Base-by-base conservation (phyloP, 305 asterid species). In the Solanum aculeatissimum region DNA sequence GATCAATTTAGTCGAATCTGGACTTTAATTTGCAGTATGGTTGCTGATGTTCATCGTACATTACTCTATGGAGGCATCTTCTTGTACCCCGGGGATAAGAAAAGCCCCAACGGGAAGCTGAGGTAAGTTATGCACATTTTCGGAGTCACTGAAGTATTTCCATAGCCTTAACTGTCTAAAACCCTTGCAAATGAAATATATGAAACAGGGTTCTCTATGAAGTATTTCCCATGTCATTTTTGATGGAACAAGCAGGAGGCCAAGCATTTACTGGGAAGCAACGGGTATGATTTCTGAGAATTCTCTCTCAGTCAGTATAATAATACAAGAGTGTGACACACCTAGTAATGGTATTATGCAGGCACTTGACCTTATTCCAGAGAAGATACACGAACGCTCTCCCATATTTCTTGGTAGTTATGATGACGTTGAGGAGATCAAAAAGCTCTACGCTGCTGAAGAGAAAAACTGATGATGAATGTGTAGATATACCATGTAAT, bases 1-100 rank as follows among this genome's bases (percentile, higher is more conserved):
- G 25, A 43, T 74, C 60, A 74, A 74, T 60, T 45, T 14, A 14
- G 13, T 21, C 0, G 7, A 45, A 14, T 4, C 45, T 77, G 82
- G 4, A 18, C 82, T 77, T 43, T 18, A 10, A 77, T 32, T 78
- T 83, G 62, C 91, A 95, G 99, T 83, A 97, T 97, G 98, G 98
- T 97, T 15, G 99, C 99, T 42, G 99, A 95, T 95, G 98, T 97
- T 21, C 99, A 97, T 89, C 98, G 98, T 84, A 97, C 99, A n/a
- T 90, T 97, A 86, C 96, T 97, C 25, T 97, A 97, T 51, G 99
- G 99, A 65, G 98, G 99, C 87, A 86, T 97, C 85, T 97, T 97
- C 89, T 62, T 97, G 96, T 97, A 97, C 91, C 99, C 99, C 2
- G 97, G 93, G 21, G 99, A 97, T 85, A 97, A 97, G 97, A 97